A percentile compares a stretch with the other conserved stretches of the same genome.
phyloP scores from a whole-genome alignment of 1,139 yeast genomes.

The Saccharomyces hybrid region DNA sequence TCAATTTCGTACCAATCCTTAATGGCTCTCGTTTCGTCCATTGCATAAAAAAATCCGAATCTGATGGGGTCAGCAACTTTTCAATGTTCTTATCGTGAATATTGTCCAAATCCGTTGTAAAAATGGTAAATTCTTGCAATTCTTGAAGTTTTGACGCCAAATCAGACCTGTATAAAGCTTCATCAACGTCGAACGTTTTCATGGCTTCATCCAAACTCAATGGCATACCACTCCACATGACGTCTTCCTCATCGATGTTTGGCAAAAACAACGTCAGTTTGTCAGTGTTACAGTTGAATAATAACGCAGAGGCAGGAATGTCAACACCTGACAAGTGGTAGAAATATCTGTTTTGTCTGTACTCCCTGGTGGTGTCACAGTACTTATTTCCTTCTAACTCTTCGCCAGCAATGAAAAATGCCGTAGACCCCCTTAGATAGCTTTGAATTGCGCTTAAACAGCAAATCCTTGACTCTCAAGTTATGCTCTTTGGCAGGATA shows the following conservation, averaged over 20 bases:
- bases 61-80: slow-evolving; percentile 36
- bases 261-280: slow-evolving; percentile 70
- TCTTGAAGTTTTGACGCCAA: slow-evolving; percentile 34
- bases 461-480: slow-evolving; percentile 36
- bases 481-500: slow-evolving; percentile 79
- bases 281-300: slow-evolving; percentile 49
- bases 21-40: slow-evolving; percentile 78
- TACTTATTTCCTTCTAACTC: slow-evolving; percentile 56
- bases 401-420: slow-evolving; percentile 64
- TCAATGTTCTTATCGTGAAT: slow-evolving; percentile 30
- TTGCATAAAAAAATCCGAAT: slow-evolving; percentile 54
- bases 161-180: slow-evolving; percentile 54
- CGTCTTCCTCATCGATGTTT: slow-evolving; percentile 74
- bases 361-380: slow-evolving; percentile 70
- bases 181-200: slow-evolving; percentile 68
- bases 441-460: slow-evolving; percentile 3
- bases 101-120: slow-evolving; percentile 36
- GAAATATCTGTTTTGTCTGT: slow-evolving; percentile 87
- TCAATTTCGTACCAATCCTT: slow-evolving; percentile 78
- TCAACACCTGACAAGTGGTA: slow-evolving; percentile 82
- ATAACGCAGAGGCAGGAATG: slow-evolving; percentile 66
- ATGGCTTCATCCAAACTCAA: slow-evolving; percentile 58
- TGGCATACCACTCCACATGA: slow-evolving; percentile 96
- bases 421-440: slow-evolving; percentile 17
- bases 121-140: slow-evolving; percentile 24